These are phyloP conservation scores for Typha latifolia DNA, from an alignment of 176 grass and related monocot genomes.

Conservation along the genomic window DNA sequence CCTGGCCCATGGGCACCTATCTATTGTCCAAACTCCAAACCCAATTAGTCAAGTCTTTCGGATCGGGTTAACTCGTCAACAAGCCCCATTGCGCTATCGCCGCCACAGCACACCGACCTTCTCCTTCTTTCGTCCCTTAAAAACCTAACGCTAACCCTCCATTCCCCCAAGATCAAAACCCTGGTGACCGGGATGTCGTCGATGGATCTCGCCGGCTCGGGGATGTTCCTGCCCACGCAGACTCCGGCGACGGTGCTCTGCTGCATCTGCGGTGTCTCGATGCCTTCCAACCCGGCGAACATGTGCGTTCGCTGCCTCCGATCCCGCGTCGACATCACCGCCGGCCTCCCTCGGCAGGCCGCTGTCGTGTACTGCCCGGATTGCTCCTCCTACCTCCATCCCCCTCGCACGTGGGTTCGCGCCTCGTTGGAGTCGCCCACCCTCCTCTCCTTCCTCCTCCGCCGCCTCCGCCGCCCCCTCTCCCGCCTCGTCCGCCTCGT, in stretches of 20 bases:
- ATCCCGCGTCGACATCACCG: constrained; percentile 61
- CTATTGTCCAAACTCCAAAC: no score
- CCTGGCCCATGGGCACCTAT: no score
- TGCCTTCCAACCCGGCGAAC: constrained; percentile 81
- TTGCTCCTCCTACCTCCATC: constrained; percentile 53
- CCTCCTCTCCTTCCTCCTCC: constrained; percentile 73
- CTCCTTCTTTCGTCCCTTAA: no score
- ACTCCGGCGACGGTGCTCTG: constrained; percentile 85
- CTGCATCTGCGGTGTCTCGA: constrained; percentile 82
- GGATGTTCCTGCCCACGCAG: constrained; percentile 80
- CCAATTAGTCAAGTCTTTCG: no score
- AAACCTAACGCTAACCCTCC: no score
- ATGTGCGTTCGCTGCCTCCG: constrained; percentile 85
- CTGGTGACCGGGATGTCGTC: constrained; percentile 21
- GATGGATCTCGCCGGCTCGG: constrained; percentile 35
- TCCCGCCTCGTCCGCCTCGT: constrained; percentile 56
- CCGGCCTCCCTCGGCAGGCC: constrained; percentile 49
- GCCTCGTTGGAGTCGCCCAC: constrained; percentile 62
- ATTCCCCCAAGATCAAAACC: no score
- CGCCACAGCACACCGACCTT: no score
- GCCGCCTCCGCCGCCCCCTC: constrained; percentile 55
- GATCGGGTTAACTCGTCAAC: no score
- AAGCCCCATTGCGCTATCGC: no score
- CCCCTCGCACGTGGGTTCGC: constrained; percentile 49
- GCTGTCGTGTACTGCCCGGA: constrained; percentile 56